A percentile compares a stretch with the other conserved stretches of the same genome.
Evolutionary conservation across 257 asterid species (phyloP).

Genomic region (Forsythia suspensa): DNA sequence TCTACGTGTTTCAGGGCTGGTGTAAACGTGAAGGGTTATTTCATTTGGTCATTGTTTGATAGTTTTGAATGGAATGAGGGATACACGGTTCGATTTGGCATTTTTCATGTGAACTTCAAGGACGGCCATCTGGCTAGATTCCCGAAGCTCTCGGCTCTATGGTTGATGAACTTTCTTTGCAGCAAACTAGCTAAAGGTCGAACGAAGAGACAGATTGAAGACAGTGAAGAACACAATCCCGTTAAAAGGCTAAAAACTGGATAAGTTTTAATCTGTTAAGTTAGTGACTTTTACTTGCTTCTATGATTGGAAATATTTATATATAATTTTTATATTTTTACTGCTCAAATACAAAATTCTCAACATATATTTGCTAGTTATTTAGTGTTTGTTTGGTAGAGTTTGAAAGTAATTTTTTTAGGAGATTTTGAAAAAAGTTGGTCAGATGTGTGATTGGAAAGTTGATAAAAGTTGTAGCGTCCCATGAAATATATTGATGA

Average conservation of each 20-base stretch:
- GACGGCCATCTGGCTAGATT: conserved; percentile 27
- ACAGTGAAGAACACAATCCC: not conserved
- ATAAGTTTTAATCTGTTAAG: not conserved
- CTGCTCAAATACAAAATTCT: too few relatives aligned
- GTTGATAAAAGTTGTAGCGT: too few relatives aligned
- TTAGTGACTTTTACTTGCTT: not conserved
- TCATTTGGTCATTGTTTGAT: conserved; percentile 39
- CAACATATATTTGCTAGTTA: too few relatives aligned
- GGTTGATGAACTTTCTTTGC: conserved; percentile 42
- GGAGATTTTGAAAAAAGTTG: too few relatives aligned
- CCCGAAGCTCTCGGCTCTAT: conserved; percentile 43
- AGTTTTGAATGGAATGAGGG: conserved; percentile 53
- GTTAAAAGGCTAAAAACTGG: not conserved
- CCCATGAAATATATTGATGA: too few relatives aligned
- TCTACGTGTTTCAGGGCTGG: conserved; percentile 18
- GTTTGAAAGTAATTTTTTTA: too few relatives aligned
- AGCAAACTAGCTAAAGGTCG: not conserved
- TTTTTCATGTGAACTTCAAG: conserved; percentile 34
- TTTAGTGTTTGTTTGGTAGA: too few relatives aligned
- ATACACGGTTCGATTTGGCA: conserved; percentile 40
- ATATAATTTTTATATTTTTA: too few relatives aligned
- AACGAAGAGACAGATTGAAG: not conserved
- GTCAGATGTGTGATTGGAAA: too few relatives aligned
- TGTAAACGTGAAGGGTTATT: conserved; percentile 11
- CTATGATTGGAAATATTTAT: too few relatives aligned